Conservation (phyloP, 2,329 filamentous ascomycete species). For the Stagonosporopsis vannaccii region DNA sequence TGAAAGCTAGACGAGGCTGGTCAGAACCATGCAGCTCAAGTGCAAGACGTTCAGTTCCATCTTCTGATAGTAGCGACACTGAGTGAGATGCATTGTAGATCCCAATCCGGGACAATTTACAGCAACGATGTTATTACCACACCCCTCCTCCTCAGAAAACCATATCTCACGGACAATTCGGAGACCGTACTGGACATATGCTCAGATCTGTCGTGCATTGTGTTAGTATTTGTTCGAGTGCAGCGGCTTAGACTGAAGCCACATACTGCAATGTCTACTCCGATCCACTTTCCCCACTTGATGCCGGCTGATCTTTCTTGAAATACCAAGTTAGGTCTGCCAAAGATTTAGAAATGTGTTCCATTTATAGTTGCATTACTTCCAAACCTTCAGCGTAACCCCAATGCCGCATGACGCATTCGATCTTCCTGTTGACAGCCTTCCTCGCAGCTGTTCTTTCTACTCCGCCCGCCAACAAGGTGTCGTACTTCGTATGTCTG, state of each 20-base stretch:
- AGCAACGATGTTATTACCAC: background rate
- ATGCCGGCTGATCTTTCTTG: background rate
- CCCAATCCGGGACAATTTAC: slow-evolving; percentile 28
- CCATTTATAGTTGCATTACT: background rate
- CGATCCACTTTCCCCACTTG: background rate
- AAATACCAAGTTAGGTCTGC: slow-evolving; percentile 28
- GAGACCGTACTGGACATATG: background rate
- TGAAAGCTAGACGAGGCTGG: too few relatives aligned
- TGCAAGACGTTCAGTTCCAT: too few relatives aligned
- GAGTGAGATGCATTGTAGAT: too few relatives aligned
- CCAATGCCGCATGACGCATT: slow-evolving; percentile 35
- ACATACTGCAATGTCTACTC: background rate
- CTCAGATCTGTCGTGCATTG: background rate
- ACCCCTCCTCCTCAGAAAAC: slow-evolving; percentile 44
- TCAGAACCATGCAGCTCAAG: too few relatives aligned
- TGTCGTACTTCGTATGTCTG: slow-evolving; percentile 57
- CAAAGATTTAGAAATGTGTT: background rate
- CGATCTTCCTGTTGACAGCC: slow-evolving; percentile 29
- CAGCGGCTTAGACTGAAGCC: background rate
- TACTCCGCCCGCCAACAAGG: slow-evolving; percentile 37
- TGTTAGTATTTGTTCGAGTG: background rate
- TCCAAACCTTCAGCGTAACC: slow-evolving; percentile 33
- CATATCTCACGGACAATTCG: background rate
- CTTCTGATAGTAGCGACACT: too few relatives aligned
- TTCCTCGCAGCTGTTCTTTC: slow-evolving; percentile 33